Evolutionary conservation across 306 rosid species (phyloP).

Genomic region (Rubus parviflorus): DNA sequence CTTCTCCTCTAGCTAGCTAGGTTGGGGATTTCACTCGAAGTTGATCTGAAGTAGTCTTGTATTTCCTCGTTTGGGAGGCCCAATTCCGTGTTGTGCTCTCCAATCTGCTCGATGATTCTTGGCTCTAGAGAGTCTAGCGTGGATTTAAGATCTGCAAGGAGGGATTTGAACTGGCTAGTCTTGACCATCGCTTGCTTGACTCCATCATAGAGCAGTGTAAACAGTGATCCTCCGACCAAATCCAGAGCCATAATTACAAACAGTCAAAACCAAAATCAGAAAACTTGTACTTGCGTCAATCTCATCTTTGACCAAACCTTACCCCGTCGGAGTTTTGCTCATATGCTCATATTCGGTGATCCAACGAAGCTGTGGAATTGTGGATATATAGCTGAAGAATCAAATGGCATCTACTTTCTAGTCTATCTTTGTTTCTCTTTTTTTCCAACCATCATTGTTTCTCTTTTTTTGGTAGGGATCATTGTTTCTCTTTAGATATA

Average conservation of each 20-base stretch:
- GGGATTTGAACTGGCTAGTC: background rate
- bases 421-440: too few species aligned
- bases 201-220: background rate
- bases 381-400: too few species aligned
- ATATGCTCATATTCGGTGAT: too few species aligned
- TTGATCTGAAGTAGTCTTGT: background rate
- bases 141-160: constrained; percentile 1
- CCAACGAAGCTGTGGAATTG: too few species aligned
- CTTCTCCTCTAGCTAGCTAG: background rate
- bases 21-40: background rate
- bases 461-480: too few species aligned
- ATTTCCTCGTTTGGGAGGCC: background rate
- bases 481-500: too few species aligned
- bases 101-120: background rate
- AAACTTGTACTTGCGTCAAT: background rate
- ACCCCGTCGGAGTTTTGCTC: too few species aligned
- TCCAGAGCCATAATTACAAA: background rate
- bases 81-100: background rate
- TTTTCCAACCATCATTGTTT: too few species aligned
- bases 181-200: background rate
- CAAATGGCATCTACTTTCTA: too few species aligned
- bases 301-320: too few species aligned
- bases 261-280: background rate
- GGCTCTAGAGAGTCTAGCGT: background rate
- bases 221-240: background rate